Evolutionary conservation across 441 rosid species (phyloP).

Genomic region (Macaranga tanarius): DNA sequence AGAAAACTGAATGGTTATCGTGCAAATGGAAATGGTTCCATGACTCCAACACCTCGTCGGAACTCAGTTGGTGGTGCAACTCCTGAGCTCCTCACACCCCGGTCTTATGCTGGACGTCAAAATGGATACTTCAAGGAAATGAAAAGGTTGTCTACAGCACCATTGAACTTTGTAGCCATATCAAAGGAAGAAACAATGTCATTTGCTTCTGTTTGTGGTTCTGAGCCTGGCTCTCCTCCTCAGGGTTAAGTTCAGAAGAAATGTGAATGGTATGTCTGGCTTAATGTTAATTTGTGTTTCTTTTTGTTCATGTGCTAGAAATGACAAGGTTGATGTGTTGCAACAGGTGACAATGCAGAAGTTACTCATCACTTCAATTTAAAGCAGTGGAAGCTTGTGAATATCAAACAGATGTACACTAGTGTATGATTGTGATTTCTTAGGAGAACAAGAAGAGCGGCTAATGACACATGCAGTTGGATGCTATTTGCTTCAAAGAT

Average conservation of each 20-base stretch:
- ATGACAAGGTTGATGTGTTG: background rate
- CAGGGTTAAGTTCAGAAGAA: constrained; percentile 35
- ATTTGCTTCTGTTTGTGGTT: constrained; percentile 80
- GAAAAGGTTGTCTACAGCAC: constrained; percentile 80
- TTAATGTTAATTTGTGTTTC: background rate
- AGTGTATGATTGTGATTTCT: constrained; percentile 33
- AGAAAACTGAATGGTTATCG: constrained; percentile 72
- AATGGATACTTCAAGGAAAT: constrained; percentile 85
- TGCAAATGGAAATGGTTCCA: constrained; percentile 81
- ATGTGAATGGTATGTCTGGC: constrained; percentile 34
- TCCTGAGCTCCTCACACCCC: constrained; percentile 66
- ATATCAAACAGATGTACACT: constrained; percentile 47
- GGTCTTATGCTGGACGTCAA: constrained; percentile 85
- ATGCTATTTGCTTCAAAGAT: constrained; percentile 27
- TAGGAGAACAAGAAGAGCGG: constrained; percentile 26
- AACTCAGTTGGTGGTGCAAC: constrained; percentile 62
- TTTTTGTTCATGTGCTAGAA: background rate
- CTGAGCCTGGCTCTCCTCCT: constrained; percentile 86
- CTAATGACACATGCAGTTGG: constrained; percentile 28
- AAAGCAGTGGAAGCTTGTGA: constrained; percentile 41
- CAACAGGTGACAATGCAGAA: constrained; percentile 10
- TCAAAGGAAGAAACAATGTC: constrained; percentile 89
- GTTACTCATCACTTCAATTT: background rate
- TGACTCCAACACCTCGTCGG: constrained; percentile 86
- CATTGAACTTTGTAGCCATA: constrained; percentile 77